A percentile compares a stretch with the other conserved stretches of the same genome.
phyloP scores from a whole-genome alignment of 2,329 filamentous ascomycete genomes.

The Teratosphaeria destructans region DNA sequence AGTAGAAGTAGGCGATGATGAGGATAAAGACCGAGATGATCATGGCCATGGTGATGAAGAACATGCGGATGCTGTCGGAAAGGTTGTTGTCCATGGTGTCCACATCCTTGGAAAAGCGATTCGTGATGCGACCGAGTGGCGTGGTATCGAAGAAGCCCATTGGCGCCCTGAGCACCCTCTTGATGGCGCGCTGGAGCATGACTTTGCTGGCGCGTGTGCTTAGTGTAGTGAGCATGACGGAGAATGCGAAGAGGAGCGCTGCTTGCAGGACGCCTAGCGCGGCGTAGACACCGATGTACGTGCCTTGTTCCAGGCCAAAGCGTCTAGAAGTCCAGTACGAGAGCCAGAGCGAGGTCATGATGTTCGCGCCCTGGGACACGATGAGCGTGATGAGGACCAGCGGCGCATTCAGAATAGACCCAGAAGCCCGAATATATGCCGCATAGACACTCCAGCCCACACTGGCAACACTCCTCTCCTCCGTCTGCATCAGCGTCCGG shows the following conservation, averaged over 20 bases:
- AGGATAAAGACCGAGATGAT: conserved; percentile 76
- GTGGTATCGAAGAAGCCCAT: conserved; percentile 97
- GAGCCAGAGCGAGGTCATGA: conserved; percentile 81
- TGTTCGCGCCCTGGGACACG: conserved; percentile 71
- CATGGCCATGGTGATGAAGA: conserved; percentile 73
- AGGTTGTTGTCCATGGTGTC: conserved; percentile 84
- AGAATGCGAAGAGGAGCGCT: conserved; percentile 68
- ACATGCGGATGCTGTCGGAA: conserved; percentile 85
- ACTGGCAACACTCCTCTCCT: conserved; percentile 61
- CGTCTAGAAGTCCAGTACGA: conserved; percentile 85
- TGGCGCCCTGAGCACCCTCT: conserved; percentile 57
- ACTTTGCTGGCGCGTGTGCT: conserved; percentile 73
- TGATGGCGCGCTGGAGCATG: conserved; percentile 73
- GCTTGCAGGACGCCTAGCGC: conserved; percentile 63
- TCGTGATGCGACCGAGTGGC: conserved; percentile 86
- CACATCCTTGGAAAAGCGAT: conserved; percentile 90
- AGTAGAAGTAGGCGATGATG: conserved; percentile 92
- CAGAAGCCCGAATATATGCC: conserved; percentile 67
- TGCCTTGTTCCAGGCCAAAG: conserved; percentile 54
- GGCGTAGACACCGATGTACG: conserved; percentile 55
- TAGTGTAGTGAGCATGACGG: conserved; percentile 63
- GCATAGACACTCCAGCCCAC: conserved; percentile 73
- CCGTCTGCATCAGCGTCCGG: conserved; percentile 58
- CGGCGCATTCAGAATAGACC: conserved; percentile 57
- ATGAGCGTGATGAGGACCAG: conserved; percentile 54